phyloP scores from a whole-genome alignment of 441 rosid genomes.

The Raphanus hybrid region DNA sequence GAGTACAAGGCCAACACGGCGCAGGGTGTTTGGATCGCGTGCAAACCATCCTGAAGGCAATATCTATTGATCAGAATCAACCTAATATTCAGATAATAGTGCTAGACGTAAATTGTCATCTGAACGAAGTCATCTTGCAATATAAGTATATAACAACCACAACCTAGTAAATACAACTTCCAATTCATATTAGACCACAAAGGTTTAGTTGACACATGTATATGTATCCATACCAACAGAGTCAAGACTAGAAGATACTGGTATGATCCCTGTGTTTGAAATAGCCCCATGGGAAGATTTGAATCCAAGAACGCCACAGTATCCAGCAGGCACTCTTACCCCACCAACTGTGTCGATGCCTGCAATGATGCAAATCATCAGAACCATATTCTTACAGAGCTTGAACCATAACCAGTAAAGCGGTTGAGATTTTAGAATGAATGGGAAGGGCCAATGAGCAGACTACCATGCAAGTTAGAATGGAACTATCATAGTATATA shows the following conservation, averaged over 20 bases:
- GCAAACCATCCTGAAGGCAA: slow-evolving; percentile 87
- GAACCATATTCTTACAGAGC: neutral
- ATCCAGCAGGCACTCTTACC: slow-evolving; percentile 90
- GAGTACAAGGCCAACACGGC: slow-evolving; percentile 87
- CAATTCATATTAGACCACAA: slow-evolving; percentile 8
- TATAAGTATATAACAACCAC: neutral
- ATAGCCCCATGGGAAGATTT: slow-evolving; percentile 78
- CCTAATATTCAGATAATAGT: neutral
- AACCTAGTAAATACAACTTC: slow-evolving; percentile 20
- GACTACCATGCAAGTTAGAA: too few species aligned
- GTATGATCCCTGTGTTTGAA: slow-evolving; percentile 64
- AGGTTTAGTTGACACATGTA: slow-evolving; percentile 1
- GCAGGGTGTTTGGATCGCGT: slow-evolving; percentile 79
- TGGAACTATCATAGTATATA: too few species aligned
- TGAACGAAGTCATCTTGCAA: neutral
- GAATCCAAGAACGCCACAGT: slow-evolving; percentile 86
- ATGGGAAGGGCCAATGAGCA: neutral
- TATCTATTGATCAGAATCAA: slow-evolving; percentile 21
- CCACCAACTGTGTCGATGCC: slow-evolving; percentile 94
- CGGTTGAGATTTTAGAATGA: neutral
- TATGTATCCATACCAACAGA: slow-evolving; percentile 71
- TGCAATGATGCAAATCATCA: slow-evolving; percentile 46
- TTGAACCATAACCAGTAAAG: neutral
- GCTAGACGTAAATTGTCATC: neutral
- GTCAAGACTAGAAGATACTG: slow-evolving; percentile 82